Evolutionary conservation across 2,329 filamentous ascomycete genomes (phyloP).

Genomic region (Monascus ruber): DNA sequence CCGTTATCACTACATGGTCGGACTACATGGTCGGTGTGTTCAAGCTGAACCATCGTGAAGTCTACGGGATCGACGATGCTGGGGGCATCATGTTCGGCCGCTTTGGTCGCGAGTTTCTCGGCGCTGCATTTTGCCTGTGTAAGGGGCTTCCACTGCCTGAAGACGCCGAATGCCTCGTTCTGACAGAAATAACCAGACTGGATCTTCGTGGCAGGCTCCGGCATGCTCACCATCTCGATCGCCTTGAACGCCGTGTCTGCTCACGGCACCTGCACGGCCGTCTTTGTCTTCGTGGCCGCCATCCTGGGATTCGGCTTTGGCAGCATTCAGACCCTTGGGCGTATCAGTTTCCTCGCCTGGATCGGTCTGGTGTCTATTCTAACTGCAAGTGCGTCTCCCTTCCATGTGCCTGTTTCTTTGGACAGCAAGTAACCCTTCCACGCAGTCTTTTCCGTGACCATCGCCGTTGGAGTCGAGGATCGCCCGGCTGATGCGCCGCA

Average conservation of each 20-base stretch:
- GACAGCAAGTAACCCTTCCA: constrained; percentile 2
- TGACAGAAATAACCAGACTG: constrained; percentile 10
- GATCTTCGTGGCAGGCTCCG: constrained; percentile 31
- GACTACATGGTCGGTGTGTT: constrained; percentile 38
- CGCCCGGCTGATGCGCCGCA: constrained; percentile 22
- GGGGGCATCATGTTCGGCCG: constrained; percentile 44
- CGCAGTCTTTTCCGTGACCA: constrained; percentile 13
- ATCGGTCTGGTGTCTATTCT: constrained; percentile 14
- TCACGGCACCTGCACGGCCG: constrained; percentile 22
- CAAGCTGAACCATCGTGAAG: constrained; percentile 43
- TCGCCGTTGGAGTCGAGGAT: constrained; percentile 21
- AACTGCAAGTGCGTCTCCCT: constrained; percentile 3
- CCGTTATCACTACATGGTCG: constrained; percentile 38
- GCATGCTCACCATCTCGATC: constrained; percentile 33
- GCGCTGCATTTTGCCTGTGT: constrained; percentile 9
- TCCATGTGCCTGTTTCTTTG: constrained; percentile 7
- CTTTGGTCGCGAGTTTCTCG: constrained; percentile 39
- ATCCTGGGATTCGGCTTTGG: constrained; percentile 13
- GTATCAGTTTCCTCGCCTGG: constrained; percentile 25
- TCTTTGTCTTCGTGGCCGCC: constrained; percentile 14
- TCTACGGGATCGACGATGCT: constrained; percentile 48
- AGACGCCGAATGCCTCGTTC: not conserved
- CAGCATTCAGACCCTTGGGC: constrained; percentile 25
- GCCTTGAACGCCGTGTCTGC: constrained; percentile 30
- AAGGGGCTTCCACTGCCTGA: not conserved